A percentile compares a stretch with the other conserved stretches of the same genome.
Conservation (phyloP, 2,329 filamentous ascomycete species). For the Xylaria sp. region DNA sequence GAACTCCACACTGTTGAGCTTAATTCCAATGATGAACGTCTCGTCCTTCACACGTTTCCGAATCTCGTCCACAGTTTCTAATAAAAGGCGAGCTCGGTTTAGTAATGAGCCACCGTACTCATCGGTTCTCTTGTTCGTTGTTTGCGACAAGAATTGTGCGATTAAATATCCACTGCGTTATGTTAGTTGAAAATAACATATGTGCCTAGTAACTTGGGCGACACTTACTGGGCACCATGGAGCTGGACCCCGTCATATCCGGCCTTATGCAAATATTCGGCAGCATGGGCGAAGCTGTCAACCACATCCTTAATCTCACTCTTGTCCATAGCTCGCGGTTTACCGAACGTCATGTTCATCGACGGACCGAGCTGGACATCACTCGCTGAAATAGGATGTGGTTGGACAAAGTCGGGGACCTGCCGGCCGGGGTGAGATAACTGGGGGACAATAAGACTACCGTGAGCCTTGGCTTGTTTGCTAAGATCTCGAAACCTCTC, state of each 20-base stretch:
- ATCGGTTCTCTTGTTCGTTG: constrained; percentile 65
- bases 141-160: constrained; percentile 63
- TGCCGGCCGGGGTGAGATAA: constrained; percentile 72
- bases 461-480: constrained; percentile 59
- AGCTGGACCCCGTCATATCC: constrained; percentile 55
- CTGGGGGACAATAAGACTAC: constrained; percentile 67
- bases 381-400: constrained; percentile 52
- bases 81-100: constrained; percentile 60
- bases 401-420: constrained; percentile 48
- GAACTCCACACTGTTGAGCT: constrained; percentile 66
- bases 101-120: constrained; percentile 63
- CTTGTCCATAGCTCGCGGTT: constrained; percentile 45
- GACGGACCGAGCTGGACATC: constrained; percentile 54
- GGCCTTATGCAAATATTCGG: constrained; percentile 40
- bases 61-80: constrained; percentile 62
- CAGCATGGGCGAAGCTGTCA: constrained; percentile 38
- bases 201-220: constrained; percentile 57
- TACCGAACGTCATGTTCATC: constrained; percentile 57
- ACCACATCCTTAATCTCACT: constrained; percentile 39
- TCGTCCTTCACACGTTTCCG: constrained; percentile 39
- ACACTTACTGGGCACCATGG: constrained; percentile 64
- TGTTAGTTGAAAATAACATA: constrained; percentile 36
- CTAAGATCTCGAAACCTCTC: constrained; percentile 64
- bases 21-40: constrained; percentile 30
- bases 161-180: constrained; percentile 61